Conservation (phyloP, 768 basidiomycete genomes). For the Cubamyces lactineus region DNA sequence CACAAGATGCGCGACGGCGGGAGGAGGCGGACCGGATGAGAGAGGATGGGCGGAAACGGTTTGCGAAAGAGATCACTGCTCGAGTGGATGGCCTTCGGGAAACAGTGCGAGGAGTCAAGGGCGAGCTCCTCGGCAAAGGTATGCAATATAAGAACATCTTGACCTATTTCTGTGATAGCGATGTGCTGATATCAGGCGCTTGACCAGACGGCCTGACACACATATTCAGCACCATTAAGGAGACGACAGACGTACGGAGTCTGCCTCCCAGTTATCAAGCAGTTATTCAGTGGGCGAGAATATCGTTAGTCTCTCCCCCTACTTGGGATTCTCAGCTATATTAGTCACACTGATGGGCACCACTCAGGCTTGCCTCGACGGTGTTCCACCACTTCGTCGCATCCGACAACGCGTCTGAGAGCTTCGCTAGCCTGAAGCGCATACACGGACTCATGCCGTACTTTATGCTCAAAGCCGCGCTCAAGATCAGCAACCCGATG, state of each 20-base stretch:
- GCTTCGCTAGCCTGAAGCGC: slow-evolving; percentile 84
- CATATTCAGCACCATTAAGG: slow-evolving; percentile 87
- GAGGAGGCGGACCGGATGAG: slow-evolving; percentile 89
- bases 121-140: slow-evolving; percentile 91
- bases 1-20: slow-evolving; percentile 73
- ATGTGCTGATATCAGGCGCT: neutral
- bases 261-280: slow-evolving; percentile 86
- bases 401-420: slow-evolving; percentile 88
- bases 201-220: slow-evolving; percentile 80
- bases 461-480: slow-evolving; percentile 89
- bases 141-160: neutral
- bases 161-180: neutral
- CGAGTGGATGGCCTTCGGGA: slow-evolving; percentile 86
- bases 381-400: slow-evolving; percentile 96
- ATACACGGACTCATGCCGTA: slow-evolving; percentile 98
- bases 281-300: slow-evolving; percentile 95
- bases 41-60: slow-evolving; percentile 85
- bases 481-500: slow-evolving; percentile 94
- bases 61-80: slow-evolving; percentile 83
- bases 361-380: slow-evolving; percentile 84
- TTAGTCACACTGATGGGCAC: neutral
- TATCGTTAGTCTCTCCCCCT: slow-evolving; percentile 68
- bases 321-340: too few species aligned
- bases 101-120: slow-evolving; percentile 86
- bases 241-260: slow-evolving; percentile 72